These are phyloP conservation scores for Colletotrichum sp. DNA, from an alignment of 2,329 filamentous ascomycete genomes.

Conservation along the genomic window DNA sequence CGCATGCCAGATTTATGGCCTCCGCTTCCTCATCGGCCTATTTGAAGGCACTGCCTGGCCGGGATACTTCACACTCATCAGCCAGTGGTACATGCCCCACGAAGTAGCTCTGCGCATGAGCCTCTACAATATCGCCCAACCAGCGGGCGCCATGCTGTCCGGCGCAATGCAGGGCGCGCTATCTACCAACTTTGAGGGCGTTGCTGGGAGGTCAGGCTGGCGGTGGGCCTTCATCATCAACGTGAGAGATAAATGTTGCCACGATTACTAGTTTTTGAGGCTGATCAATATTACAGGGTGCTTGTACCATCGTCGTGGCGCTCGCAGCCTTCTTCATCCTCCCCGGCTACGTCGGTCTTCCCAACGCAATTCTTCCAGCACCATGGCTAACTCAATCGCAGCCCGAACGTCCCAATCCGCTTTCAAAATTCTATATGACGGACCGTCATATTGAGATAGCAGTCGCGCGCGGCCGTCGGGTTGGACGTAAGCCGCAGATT, in stretches of 20 bases:
- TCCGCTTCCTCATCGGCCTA: slow-evolving; percentile 49
- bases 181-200: slow-evolving; percentile 57
- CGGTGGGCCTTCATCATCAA: slow-evolving; percentile 48
- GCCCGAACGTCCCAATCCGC: slow-evolving; percentile 5
- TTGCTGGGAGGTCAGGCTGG: slow-evolving; percentile 42
- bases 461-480: neutral
- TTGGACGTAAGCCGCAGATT: slow-evolving; percentile 7
- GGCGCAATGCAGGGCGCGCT: slow-evolving; percentile 59
- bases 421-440: slow-evolving; percentile 6
- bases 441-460: slow-evolving; percentile 3
- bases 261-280: fast-evolving
- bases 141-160: slow-evolving; percentile 58
- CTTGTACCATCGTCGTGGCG: neutral
- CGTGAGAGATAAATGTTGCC: neutral
- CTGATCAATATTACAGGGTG: neutral
- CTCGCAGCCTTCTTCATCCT: slow-evolving; percentile 11
- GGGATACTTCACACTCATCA: slow-evolving; percentile 37
- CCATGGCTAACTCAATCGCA: neutral
- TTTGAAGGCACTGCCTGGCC: slow-evolving; percentile 37
- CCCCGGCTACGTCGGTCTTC: neutral
- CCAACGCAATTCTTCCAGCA: fast-evolving
- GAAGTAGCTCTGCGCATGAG: slow-evolving; percentile 54
- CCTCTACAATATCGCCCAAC: slow-evolving; percentile 55
- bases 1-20: slow-evolving; percentile 44
- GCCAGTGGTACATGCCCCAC: slow-evolving; percentile 44